Percentiles rank a stretch among this genome's conserved stretches.
Conservation (phyloP, 768 basidiomycete genomes). For the Boletus subparvulus region DNA sequence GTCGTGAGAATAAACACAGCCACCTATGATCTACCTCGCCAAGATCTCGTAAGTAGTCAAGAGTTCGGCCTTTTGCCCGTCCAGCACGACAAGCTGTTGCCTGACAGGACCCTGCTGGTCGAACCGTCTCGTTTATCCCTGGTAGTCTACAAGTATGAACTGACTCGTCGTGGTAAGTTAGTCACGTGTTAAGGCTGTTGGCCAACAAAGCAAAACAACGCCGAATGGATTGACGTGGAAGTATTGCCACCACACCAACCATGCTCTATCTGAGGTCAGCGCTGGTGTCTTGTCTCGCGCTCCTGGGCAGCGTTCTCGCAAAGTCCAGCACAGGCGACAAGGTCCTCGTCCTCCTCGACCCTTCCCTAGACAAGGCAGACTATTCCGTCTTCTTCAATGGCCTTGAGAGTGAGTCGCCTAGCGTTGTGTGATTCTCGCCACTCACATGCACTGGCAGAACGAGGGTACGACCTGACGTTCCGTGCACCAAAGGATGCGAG, state of each 20-base stretch:
- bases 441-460: slow-evolving; percentile 43
- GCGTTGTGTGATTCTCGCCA: neutral
- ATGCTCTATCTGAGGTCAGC: slow-evolving; percentile 33
- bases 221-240: slow-evolving; percentile 22
- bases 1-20: slow-evolving; percentile 15
- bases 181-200: slow-evolving; percentile 18
- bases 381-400: slow-evolving; percentile 84
- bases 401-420: slow-evolving; percentile 57
- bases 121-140: no score
- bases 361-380: slow-evolving; percentile 56
- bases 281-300: slow-evolving; percentile 29
- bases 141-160: neutral
- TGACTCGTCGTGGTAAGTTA: neutral
- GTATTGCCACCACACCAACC: neutral
- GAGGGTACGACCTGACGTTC: slow-evolving; percentile 87
- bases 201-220: slow-evolving; percentile 25
- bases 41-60: no score
- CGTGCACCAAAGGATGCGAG: slow-evolving; percentile 74
- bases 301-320: slow-evolving; percentile 38
- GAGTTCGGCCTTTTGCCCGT: no score
- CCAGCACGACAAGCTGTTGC: no score
- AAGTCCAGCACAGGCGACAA: slow-evolving; percentile 80
- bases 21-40: neutral
- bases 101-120: no score
- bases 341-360: slow-evolving; percentile 84